These are phyloP conservation scores for Penicillium sp. DNA, from an alignment of 2,329 filamentous ascomycete species.

Conservation along the genomic window DNA sequence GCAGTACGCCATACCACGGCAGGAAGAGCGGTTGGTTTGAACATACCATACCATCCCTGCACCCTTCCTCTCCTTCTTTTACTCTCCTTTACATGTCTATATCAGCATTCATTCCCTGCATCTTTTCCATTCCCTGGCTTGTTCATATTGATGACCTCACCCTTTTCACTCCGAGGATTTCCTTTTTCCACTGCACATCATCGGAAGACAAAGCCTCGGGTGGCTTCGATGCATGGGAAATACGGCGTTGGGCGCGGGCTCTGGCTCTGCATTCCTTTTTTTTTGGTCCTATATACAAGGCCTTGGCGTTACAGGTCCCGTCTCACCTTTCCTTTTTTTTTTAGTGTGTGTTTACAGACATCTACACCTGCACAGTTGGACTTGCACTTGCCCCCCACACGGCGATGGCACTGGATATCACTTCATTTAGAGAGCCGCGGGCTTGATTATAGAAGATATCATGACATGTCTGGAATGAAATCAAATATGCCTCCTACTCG, in stretches of 20 bases:
- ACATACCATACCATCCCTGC: background rate
- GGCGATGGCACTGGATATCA: background rate
- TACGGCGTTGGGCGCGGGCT: constrained; percentile 10
- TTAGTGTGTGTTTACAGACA: no score
- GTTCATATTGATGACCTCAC: background rate
- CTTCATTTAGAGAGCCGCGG: constrained; percentile 1
- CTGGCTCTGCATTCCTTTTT: constrained; percentile 3
- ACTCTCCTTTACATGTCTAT: background rate
- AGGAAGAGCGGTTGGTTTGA: constrained; percentile 4
- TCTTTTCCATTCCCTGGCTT: background rate
- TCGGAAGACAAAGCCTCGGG: constrained; percentile 1
- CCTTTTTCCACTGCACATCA: background rate
- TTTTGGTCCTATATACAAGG: constrained; percentile 11
- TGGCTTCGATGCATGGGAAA: constrained; percentile 15
- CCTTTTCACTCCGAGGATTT: background rate
- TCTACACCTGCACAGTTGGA: background rate
- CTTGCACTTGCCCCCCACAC: background rate
- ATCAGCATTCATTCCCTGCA: background rate
- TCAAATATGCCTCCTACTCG: background rate
- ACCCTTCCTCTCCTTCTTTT: background rate
- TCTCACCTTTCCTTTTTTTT: background rate
- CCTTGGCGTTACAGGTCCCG: background rate
- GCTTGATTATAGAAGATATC: background rate
- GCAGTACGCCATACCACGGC: constrained; percentile 37
- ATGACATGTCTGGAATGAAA: background rate